phyloP scores from a whole-genome alignment of 1,139 yeast genomes.

The Suhomyces atakaporum region DNA sequence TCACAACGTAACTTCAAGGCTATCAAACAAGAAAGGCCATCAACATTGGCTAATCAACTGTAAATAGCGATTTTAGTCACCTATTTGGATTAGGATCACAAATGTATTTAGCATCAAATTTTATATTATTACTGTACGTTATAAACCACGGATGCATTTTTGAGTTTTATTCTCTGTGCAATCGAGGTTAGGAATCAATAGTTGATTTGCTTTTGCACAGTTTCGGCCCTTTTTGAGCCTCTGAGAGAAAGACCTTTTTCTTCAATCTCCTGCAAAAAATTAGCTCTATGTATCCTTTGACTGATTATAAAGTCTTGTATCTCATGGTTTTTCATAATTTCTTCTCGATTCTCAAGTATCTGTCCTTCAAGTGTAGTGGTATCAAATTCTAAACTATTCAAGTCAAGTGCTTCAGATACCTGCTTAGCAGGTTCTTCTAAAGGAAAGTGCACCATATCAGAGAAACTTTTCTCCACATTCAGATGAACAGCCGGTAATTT shows the following conservation, averaged over 20 bases:
- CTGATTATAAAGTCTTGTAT: constrained; percentile 20
- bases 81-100: background rate
- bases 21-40: constrained; percentile 1
- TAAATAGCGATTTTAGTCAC: constrained; percentile 1
- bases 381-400: constrained; percentile 20
- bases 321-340: constrained; percentile 15
- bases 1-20: constrained; percentile 7
- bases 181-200: no score
- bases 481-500: background rate
- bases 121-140: no score
- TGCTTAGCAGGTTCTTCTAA: background rate
- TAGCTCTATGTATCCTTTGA: constrained; percentile 23
- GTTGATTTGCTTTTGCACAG: background rate
- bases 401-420: constrained; percentile 1
- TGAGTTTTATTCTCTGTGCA: no score
- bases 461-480: background rate
- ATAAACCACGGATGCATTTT: no score
- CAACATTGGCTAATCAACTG: background rate
- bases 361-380: constrained; percentile 18
- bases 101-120: background rate
- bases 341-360: constrained; percentile 12
- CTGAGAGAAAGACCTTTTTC: constrained; percentile 21
- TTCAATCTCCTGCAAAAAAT: constrained; percentile 28
- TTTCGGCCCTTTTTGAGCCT: background rate
- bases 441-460: background rate